phyloP scores from a whole-genome alignment of 495 filamentous ascomycete genomes.

The Penicillium flavigenum region DNA sequence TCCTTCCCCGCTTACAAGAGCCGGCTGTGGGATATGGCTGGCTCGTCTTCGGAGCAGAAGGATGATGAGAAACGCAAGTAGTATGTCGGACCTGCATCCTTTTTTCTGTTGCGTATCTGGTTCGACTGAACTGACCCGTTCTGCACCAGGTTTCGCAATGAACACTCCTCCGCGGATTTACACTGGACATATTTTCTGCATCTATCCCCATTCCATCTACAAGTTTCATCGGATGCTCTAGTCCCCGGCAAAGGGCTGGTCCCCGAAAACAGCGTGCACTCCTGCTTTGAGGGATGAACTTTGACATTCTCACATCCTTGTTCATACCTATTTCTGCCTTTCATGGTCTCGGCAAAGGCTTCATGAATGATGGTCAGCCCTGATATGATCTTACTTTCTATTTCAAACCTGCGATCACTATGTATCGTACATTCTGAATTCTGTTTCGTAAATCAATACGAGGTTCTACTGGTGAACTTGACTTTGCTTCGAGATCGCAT shows the following conservation, averaged over 20 bases:
- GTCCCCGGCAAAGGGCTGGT: conserved; percentile 1
- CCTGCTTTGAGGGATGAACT: neutral
- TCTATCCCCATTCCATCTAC: neutral
- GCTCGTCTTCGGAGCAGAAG: conserved; percentile 17
- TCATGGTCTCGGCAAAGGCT: neutral
- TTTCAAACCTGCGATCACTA: neutral
- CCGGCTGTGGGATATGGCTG: conserved; percentile 53
- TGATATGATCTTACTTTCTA: conserved; percentile 3
- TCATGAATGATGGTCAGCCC: conserved; percentile 1
- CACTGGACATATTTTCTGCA: neutral
- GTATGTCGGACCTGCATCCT: conserved; percentile 18
- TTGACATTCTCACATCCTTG: neutral
- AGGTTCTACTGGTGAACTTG: neutral
- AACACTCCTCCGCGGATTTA: neutral
- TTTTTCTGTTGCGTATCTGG: neutral
- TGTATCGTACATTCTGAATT: neutral
- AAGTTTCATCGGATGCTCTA: neutral
- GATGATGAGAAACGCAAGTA: conserved; percentile 38
- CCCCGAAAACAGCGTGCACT: neutral
- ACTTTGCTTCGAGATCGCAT: neutral
- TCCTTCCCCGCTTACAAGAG: conserved; percentile 59
- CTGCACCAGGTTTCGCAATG: neutral
- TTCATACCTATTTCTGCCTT: conserved; percentile 1
- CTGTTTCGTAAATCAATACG: neutral
- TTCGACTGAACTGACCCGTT: neutral